Percentiles rank a stretch among this genome's conserved stretches.
These are phyloP conservation scores for Cryphonectria naterciae DNA, from an alignment of 2,329 filamentous ascomycete genomes.

Conservation along the genomic window DNA sequence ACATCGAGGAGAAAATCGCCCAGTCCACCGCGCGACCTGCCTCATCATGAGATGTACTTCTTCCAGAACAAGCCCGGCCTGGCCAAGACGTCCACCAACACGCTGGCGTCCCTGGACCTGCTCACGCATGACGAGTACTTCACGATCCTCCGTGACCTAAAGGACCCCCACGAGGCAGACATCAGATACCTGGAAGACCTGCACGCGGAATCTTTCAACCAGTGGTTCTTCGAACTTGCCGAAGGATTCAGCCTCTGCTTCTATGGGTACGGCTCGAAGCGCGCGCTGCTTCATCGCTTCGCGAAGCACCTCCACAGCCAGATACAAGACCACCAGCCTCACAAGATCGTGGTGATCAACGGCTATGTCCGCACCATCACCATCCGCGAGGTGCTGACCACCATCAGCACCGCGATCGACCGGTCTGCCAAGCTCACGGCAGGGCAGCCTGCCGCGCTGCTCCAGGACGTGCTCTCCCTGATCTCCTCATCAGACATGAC, in stretches of 20 bases:
- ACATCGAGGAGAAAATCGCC: conserved; percentile 65
- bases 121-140: conserved; percentile 95
- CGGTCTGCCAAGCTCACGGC: conserved; percentile 54
- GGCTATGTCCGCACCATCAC: conserved; percentile 74
- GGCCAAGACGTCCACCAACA: conserved; percentile 85
- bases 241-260: conserved; percentile 88
- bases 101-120: conserved; percentile 71
- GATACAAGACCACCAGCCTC: conserved; percentile 42
- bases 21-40: conserved; percentile 79
- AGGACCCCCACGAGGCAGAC: conserved; percentile 72
- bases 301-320: conserved; percentile 68
- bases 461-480: conserved; percentile 66
- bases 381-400: conserved; percentile 70
- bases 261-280: conserved; percentile 92
- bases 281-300: conserved; percentile 73
- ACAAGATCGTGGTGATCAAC: conserved; percentile 81
- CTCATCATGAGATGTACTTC: conserved; percentile 91
- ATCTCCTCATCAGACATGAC: conserved; percentile 55
- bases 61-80: conserved; percentile 84
- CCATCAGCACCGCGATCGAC: conserved; percentile 67
- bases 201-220: conserved; percentile 80
- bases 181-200: conserved; percentile 72
- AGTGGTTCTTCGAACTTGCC: conserved; percentile 89
- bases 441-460: conserved; percentile 69
- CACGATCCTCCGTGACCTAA: conserved; percentile 62